phyloP scores from a whole-genome alignment of 2,329 filamentous ascomycete species.

The Fusarium continuum region DNA sequence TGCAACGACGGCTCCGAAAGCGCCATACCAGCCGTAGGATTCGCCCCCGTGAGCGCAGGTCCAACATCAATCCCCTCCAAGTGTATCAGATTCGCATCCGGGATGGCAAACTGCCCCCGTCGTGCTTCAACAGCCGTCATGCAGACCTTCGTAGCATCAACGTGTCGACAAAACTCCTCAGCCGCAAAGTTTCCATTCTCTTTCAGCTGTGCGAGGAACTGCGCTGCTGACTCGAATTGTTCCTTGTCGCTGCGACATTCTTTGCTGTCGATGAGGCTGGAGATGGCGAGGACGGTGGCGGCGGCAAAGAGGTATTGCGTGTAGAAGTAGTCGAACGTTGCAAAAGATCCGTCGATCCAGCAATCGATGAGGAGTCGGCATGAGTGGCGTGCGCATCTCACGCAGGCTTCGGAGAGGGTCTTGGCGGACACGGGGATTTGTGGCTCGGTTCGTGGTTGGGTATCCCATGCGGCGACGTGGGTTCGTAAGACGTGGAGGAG shows the following conservation, averaged over 20 bases:
- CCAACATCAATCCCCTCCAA: slow-evolving; percentile 31
- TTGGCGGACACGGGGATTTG: slow-evolving; percentile 47
- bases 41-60: slow-evolving; percentile 9
- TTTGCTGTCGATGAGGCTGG: slow-evolving; percentile 49
- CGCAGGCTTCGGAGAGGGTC: slow-evolving; percentile 55
- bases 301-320: slow-evolving; percentile 59
- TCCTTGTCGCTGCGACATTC: slow-evolving; percentile 50
- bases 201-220: slow-evolving; percentile 52
- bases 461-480: slow-evolving; percentile 42
- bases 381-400: slow-evolving; percentile 56
- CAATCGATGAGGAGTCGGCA: slow-evolving; percentile 53
- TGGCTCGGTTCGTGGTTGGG: slow-evolving; percentile 26
- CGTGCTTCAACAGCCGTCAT: slow-evolving; percentile 37
- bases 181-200: slow-evolving; percentile 54
- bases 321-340: slow-evolving; percentile 58
- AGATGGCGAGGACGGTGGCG: slow-evolving; percentile 55
- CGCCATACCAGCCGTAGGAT: slow-evolving; percentile 48
- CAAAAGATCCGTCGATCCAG: slow-evolving; percentile 58
- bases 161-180: slow-evolving; percentile 53
- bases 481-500: slow-evolving; percentile 48
- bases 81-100: slow-evolving; percentile 17
- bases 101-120: slow-evolving; percentile 22
- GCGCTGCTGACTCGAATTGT: slow-evolving; percentile 50
- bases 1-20: slow-evolving; percentile 49
- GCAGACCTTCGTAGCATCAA: slow-evolving; percentile 48